Conservation (phyloP, 768 basidiomycete species). For the Xanthoconium purpureum region DNA sequence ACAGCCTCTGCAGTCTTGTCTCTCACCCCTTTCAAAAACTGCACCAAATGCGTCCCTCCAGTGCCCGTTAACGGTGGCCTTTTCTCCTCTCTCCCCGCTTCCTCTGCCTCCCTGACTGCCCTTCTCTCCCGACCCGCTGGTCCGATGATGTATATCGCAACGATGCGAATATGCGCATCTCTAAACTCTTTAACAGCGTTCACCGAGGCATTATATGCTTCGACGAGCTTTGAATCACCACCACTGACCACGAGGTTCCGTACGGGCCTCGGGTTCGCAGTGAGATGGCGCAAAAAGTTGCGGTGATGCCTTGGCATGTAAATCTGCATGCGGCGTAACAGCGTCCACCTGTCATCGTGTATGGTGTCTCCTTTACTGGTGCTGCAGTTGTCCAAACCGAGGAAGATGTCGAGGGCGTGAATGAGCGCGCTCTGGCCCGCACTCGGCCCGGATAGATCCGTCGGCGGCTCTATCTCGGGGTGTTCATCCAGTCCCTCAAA, state of each 20-base stretch:
- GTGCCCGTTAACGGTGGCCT: slow-evolving; percentile 56
- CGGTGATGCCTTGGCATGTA: slow-evolving; percentile 87
- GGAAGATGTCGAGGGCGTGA: slow-evolving; percentile 69
- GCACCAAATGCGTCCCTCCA: slow-evolving; percentile 76
- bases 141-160: slow-evolving; percentile 69
- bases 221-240: slow-evolving; percentile 34
- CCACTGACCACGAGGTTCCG: slow-evolving; percentile 46
- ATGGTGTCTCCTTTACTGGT: slow-evolving; percentile 11
- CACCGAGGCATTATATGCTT: slow-evolving; percentile 66
- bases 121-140: slow-evolving; percentile 44
- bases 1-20: slow-evolving; percentile 57
- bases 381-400: slow-evolving; percentile 56
- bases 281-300: slow-evolving; percentile 68
- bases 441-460: slow-evolving; percentile 70
- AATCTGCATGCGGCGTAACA: slow-evolving; percentile 69
- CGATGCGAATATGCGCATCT: slow-evolving; percentile 75
- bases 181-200: slow-evolving; percentile 66
- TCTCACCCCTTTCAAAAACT: slow-evolving; percentile 70
- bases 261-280: slow-evolving; percentile 55
- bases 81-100: slow-evolving; percentile 21
- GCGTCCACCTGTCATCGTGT: slow-evolving; percentile 31
- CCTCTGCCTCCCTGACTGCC: neutral
- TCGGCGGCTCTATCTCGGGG: slow-evolving; percentile 40
- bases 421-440: slow-evolving; percentile 82
- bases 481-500: slow-evolving; percentile 60